Base-by-base conservation (phyloP, 1,284 basidiomycete species). In the Filobasidium uniguttulatum region DNA sequence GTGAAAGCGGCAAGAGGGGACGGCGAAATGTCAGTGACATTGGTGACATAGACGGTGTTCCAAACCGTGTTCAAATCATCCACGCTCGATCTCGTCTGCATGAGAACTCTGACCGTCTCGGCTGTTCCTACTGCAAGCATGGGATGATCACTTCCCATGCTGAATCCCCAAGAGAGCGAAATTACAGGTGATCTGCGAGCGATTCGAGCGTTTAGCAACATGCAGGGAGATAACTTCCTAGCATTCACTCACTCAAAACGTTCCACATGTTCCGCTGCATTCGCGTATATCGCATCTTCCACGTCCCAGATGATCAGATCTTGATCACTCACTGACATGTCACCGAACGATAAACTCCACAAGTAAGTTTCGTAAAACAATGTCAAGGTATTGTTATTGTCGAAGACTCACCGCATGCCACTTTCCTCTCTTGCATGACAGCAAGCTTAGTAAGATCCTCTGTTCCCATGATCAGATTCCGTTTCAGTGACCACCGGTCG, bases 221-320 rank as follows among this genome's bases (percentile, higher is more conserved):
- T n/a, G 31, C n/a, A 10, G 31, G 10, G 36, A 20, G 36, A 38
- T 33, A 19, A 17, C 3, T 5, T 5, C 19, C 19, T 38, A 22
- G 36, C 6, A 17, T 5, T 3, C 4, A 43, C 40, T 43, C n/a
- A 43, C 40, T 9, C 8, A 15, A 43, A 29, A 3, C 12, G 12
- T 26, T 26, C 40, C 25, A 43, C 40, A 26, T 43, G 40, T 28
- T 43, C 40, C 5, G 40, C 40, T n/a, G 40, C 40, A 29, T 43
- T 43, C 15, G 40, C 14, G 20, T 43, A 43, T 14, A 43, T 26
- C 12, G 40, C 23, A 29, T 43, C 40, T 5, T 43, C 25, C 14
- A 43, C 40, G 40, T 43, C 40, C 40, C 40, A 43, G 20, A 43
- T 43, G 25, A 43, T 12, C 10, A 43, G 23, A n/a, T 43, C 25